These are phyloP conservation scores for Colletotrichum musae DNA, from an alignment of 2,329 filamentous ascomycete species.

Conservation along the genomic window DNA sequence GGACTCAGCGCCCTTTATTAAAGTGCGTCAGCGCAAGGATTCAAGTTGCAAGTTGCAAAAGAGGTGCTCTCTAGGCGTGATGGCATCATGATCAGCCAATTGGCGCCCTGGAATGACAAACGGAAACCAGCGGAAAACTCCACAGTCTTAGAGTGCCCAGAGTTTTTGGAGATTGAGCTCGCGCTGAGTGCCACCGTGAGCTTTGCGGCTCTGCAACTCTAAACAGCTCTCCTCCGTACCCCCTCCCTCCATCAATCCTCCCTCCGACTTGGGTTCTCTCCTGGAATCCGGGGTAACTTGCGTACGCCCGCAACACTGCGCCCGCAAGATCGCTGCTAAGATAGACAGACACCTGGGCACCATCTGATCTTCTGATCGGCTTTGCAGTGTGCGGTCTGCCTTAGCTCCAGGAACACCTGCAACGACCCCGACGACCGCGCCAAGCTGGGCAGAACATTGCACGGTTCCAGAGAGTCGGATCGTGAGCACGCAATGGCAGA, in stretches of 20 bases:
- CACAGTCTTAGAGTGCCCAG: conserved; percentile 29
- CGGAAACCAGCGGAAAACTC: conserved; percentile 22
- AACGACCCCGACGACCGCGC: background rate
- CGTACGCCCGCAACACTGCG: conserved; percentile 30
- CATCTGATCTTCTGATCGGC: background rate
- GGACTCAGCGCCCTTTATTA: background rate
- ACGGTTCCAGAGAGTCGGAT: conserved; percentile 2
- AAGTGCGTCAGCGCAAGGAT: conserved; percentile 20
- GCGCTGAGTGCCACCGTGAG: background rate
- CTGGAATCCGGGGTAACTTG: conserved; percentile 33
- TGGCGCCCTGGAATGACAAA: conserved; percentile 31
- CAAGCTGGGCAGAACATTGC: conserved; percentile 1
- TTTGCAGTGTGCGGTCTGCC: background rate
- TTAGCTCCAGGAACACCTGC: conserved; percentile 3
- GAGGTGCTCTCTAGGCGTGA: conserved; percentile 1
- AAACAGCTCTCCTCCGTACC: background rate
- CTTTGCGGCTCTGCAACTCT: conserved; percentile 29
- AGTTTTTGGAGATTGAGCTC: conserved; percentile 13
- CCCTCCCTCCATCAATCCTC: background rate
- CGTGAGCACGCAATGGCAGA: conserved; percentile 26
- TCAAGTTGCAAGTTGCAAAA: conserved; percentile 1
- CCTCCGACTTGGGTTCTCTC: background rate
- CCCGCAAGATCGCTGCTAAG: conserved; percentile 29
- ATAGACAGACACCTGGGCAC: background rate
- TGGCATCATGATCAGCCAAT: conserved; percentile 37